Conservation (phyloP, 257 asterid species). For the Jacaranda copaia region DNA sequence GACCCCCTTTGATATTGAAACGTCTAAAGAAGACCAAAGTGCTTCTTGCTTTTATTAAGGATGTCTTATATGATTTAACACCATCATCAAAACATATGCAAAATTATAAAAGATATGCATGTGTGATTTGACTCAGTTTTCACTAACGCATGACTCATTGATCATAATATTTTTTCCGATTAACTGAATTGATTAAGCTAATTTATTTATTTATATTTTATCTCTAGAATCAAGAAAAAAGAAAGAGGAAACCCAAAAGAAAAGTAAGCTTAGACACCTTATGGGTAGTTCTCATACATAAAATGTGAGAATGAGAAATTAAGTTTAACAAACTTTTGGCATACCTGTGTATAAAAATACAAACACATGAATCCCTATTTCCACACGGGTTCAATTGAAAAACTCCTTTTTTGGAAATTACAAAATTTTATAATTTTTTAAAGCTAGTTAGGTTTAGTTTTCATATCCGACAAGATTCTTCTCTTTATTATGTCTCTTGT, state of each 20-base stretch:
- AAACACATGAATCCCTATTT: too few relatives aligned
- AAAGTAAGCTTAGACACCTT: too few relatives aligned
- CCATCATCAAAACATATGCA: neutral
- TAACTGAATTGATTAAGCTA: neutral
- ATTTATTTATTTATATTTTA: too few relatives aligned
- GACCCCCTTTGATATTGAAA: neutral
- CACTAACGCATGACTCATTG: neutral
- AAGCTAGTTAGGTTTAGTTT: neutral
- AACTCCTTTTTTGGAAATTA: too few relatives aligned
- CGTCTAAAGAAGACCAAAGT: neutral
- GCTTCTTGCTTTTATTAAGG: neutral
- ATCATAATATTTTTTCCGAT: neutral
- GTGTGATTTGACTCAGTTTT: neutral
- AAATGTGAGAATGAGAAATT: too few relatives aligned
- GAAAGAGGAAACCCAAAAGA: too few relatives aligned
- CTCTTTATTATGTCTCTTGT: neutral
- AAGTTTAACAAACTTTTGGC: too few relatives aligned
- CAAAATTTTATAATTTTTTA: too few relatives aligned
- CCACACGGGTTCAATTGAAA: neutral
- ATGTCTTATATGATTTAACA: neutral
- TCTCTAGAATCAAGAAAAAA: too few relatives aligned
- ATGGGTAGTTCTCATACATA: too few relatives aligned
- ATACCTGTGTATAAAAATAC: too few relatives aligned
- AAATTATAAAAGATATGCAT: neutral
- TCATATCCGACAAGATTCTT: neutral